Conservation (phyloP, 2,329 filamentous ascomycete species). For the Gremmenia infestans region DNA sequence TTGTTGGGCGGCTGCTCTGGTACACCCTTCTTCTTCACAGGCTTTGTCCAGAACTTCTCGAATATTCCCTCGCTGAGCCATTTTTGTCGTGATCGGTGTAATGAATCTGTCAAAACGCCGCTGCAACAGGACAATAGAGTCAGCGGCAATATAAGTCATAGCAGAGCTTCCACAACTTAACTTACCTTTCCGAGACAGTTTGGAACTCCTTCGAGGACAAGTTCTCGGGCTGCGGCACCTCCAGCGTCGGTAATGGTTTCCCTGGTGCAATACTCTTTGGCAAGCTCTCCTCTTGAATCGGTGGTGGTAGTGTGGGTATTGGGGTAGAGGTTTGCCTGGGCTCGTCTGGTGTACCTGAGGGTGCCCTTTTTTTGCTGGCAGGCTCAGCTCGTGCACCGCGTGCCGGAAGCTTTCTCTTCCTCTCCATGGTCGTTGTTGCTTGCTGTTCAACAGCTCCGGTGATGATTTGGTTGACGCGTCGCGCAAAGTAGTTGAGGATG, state of each 20-base stretch:
- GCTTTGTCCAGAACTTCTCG: conserved; percentile 74
- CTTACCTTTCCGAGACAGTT: conserved; percentile 65
- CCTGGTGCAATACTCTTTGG: conserved; percentile 60
- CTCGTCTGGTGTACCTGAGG: conserved; percentile 47
- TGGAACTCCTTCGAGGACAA: conserved; percentile 65
- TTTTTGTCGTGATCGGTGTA: conserved; percentile 66
- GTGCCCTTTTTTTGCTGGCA: conserved; percentile 53
- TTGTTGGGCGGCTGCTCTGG: conserved; percentile 58
- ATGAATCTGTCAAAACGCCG: conserved; percentile 68
- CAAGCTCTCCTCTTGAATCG: conserved; percentile 38
- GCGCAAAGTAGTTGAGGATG: background rate
- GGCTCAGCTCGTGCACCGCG: conserved; percentile 57
- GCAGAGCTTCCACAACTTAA: background rate
- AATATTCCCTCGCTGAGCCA: conserved; percentile 71
- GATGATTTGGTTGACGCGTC: conserved; percentile 9
- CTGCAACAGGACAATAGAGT: conserved; percentile 38
- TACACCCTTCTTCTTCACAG: conserved; percentile 61
- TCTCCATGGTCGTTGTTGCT: conserved; percentile 48
- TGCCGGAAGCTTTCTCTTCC: conserved; percentile 60
- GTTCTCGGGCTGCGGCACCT: conserved; percentile 59
- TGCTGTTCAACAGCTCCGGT: conserved; percentile 6
- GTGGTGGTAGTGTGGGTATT: conserved; percentile 32
- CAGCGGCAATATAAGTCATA: conserved; percentile 4
- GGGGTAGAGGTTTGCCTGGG: conserved; percentile 44
- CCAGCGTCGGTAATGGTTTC: conserved; percentile 66